Evolutionary conservation across 1,284 basidiomycete genomes (phyloP).

Genomic region (Rhodotorula glutinis): DNA sequence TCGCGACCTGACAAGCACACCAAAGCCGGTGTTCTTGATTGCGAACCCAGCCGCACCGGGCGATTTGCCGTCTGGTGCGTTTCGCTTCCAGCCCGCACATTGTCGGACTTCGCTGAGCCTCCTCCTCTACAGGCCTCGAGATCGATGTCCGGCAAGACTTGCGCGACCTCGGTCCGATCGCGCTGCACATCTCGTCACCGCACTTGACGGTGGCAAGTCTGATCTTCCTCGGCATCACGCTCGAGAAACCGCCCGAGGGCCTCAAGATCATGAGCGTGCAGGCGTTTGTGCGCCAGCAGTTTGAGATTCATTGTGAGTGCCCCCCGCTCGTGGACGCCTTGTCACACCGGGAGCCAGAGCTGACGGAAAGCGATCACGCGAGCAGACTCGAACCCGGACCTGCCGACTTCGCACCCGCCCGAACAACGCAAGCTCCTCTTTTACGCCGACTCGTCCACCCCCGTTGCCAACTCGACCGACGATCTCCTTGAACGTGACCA

Average conservation of each 20-base stretch:
- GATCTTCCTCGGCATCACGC: conserved; percentile 20
- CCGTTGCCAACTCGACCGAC: conserved; percentile 17
- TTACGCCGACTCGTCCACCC: conserved; percentile 27
- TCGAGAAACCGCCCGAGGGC: conserved; percentile 25
- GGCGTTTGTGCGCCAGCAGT: conserved; percentile 24
- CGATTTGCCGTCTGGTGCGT: conserved; percentile 11
- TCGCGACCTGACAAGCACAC: conserved; percentile 11
- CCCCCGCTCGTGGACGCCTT: not conserved
- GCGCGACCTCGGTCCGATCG: conserved; percentile 25
- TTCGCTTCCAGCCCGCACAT: not conserved
- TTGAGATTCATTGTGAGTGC: conserved; percentile 23
- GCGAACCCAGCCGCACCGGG: conserved; percentile 19
- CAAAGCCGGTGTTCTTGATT: conserved; percentile 13
- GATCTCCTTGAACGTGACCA: conserved; percentile 17
- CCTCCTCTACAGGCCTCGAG: conserved; percentile 9
- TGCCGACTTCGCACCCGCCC: conserved; percentile 5
- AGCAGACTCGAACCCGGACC: conserved; percentile 1
- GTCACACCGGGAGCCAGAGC: not conserved
- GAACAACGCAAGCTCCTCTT: conserved; percentile 22
- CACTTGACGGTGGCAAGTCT: conserved; percentile 35
- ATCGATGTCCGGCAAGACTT: conserved; percentile 20
- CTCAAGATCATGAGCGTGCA: conserved; percentile 26
- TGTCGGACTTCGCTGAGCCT: not conserved
- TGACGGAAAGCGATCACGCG: not conserved
- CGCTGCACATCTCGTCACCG: conserved; percentile 23